Percentiles rank a stretch among this genome's conserved stretches.
Evolutionary conservation across 805 yeast species (phyloP).

Genomic region (Wickerhamiella hasegawae): DNA sequence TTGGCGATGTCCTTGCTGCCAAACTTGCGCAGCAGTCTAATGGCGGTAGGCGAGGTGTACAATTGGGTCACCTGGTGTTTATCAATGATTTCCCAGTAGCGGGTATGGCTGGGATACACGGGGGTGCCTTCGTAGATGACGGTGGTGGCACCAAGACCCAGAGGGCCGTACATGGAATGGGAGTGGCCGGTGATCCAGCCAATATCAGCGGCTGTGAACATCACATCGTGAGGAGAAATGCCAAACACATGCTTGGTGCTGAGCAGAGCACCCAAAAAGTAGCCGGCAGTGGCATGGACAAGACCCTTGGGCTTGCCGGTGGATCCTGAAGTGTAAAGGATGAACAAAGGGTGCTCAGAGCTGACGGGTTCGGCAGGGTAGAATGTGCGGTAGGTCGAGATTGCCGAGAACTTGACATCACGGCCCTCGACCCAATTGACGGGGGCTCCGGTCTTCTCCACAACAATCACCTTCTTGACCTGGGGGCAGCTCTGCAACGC

Average conservation of each 20-base stretch:
- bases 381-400: slow-evolving; percentile 48
- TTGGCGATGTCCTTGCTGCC: slow-evolving; percentile 60
- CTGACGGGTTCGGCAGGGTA: slow-evolving; percentile 58
- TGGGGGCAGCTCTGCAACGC: slow-evolving; percentile 51
- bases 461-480: slow-evolving; percentile 56
- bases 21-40: slow-evolving; percentile 70
- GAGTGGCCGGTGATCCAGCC: slow-evolving; percentile 91
- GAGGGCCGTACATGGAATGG: slow-evolving; percentile 69
- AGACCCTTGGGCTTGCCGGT: slow-evolving; percentile 86
- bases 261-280: slow-evolving; percentile 53
- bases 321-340: slow-evolving; percentile 73
- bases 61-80: slow-evolving; percentile 76
- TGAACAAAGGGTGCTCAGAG: slow-evolving; percentile 69
- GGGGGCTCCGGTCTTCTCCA: slow-evolving; percentile 52
- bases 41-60: slow-evolving; percentile 92
- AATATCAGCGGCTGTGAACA: slow-evolving; percentile 80
- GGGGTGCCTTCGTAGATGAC: slow-evolving; percentile 80
- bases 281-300: slow-evolving; percentile 69
- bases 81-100: slow-evolving; percentile 80
- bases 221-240: slow-evolving; percentile 52
- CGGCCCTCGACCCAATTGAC: slow-evolving; percentile 37
- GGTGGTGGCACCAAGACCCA: slow-evolving; percentile 60
- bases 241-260: slow-evolving; percentile 67
- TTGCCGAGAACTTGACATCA: slow-evolving; percentile 68
- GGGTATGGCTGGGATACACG: slow-evolving; percentile 62